Evolutionary conservation across 108 stramenopile genomes (phyloP).

Genomic region (Nitzschia sp.): DNA sequence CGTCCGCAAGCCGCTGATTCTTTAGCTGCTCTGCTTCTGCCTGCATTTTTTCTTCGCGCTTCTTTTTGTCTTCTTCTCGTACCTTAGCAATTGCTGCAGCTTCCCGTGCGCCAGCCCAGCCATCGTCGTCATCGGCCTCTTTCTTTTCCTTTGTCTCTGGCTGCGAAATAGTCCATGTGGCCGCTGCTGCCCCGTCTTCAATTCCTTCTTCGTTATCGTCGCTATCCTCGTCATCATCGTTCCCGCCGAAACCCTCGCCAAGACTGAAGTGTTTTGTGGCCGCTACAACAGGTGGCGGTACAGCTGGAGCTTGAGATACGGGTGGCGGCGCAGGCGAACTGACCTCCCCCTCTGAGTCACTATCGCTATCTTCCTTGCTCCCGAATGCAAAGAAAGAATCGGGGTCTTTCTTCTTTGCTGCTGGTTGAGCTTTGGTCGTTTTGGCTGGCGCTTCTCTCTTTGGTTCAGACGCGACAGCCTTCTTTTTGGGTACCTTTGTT

Average conservation of each 20-base stretch:
- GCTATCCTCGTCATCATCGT: slow-evolving; percentile 55
- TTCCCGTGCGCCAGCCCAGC: slow-evolving; percentile 81
- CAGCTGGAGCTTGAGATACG: slow-evolving; percentile 7
- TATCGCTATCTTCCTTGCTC: slow-evolving; percentile 74
- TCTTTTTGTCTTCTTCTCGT: slow-evolving; percentile 78
- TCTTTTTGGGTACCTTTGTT: slow-evolving; percentile 44
- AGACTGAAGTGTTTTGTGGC: slow-evolving; percentile 38
- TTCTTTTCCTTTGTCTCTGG: slow-evolving; percentile 43
- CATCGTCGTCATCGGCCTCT: slow-evolving; percentile 73
- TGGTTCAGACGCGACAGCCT: slow-evolving; percentile 37
- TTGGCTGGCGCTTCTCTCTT: slow-evolving; percentile 45
- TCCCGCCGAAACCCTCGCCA: slow-evolving; percentile 38
- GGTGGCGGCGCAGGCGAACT: slow-evolving; percentile 10
- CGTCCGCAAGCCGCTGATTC: slow-evolving; percentile 72
- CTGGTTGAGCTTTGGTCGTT: slow-evolving; percentile 32
- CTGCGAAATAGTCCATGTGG: slow-evolving; percentile 70
- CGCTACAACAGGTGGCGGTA: not conserved
- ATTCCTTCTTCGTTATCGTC: slow-evolving; percentile 63
- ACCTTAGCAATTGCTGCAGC: slow-evolving; percentile 72
- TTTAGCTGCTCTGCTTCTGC: slow-evolving; percentile 74
- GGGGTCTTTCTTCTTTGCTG: slow-evolving; percentile 31
- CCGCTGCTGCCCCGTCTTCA: slow-evolving; percentile 39
- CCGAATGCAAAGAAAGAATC: slow-evolving; percentile 75
- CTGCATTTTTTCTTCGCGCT: slow-evolving; percentile 78
- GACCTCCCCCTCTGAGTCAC: slow-evolving; percentile 57